Conservation (phyloP, 164 flowering plant genomes). For the Tetrastigma voinierianum region DNA sequence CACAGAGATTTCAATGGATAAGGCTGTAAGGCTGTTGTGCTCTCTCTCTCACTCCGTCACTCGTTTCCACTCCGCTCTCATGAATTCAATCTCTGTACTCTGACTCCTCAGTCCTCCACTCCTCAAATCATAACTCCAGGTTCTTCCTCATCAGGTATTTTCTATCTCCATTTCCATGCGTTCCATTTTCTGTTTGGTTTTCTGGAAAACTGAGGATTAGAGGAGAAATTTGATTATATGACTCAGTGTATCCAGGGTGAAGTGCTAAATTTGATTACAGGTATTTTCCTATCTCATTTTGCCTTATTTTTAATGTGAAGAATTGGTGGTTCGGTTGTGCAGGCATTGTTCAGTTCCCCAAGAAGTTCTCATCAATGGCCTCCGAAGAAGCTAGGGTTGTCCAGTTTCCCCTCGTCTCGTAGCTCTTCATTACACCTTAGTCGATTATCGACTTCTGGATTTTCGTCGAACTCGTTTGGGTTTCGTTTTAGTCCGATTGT, state of each 20-base stretch:
- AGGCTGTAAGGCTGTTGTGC: no score
- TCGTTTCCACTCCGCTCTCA: no score
- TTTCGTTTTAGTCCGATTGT: constrained; percentile 11
- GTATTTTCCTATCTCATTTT: background rate
- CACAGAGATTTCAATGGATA: no score
- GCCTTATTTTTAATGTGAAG: background rate
- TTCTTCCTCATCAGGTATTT: constrained; percentile 31
- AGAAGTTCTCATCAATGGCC: constrained; percentile 20
- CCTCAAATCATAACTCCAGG: constrained; percentile 22
- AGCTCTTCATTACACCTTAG: constrained; percentile 18
- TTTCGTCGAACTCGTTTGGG: constrained; percentile 16
- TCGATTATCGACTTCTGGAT: constrained; percentile 25
- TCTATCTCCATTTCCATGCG: background rate
- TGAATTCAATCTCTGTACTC: no score
- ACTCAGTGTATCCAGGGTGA: no score
- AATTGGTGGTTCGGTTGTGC: constrained; percentile 6
- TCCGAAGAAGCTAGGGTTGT: constrained; percentile 33
- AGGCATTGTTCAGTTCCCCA: constrained; percentile 51
- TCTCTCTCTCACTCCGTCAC: no score
- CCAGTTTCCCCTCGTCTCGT: constrained; percentile 19
- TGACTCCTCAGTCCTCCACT: no score
- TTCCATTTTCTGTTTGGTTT: background rate
- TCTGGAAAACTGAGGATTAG: no score
- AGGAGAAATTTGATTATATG: no score
- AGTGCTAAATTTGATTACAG: no score